These are phyloP conservation scores for Carex scoparia DNA, from an alignment of 176 grass and related monocot genomes.

Conservation along the genomic window DNA sequence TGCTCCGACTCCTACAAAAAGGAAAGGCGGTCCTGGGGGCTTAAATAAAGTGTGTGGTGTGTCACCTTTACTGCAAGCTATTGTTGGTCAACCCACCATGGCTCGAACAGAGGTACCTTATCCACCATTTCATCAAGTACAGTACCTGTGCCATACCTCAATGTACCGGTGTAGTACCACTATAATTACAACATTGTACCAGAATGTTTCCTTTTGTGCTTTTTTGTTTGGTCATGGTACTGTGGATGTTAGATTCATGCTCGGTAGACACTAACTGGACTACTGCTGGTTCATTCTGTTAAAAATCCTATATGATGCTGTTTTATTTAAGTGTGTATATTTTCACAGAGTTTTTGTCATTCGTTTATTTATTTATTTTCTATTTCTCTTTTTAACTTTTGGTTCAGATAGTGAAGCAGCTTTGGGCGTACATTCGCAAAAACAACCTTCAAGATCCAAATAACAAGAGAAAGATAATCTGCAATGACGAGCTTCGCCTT, in stretches of 20 bases:
- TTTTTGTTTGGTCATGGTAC: background rate
- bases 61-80: slow-evolving; percentile 84
- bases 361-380: background rate
- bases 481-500: slow-evolving; percentile 77
- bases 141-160: background rate
- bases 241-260: background rate
- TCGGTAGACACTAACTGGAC: no score
- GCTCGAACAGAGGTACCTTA: slow-evolving; percentile 81
- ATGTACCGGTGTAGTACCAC: slow-evolving; percentile 1
- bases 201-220: background rate
- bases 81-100: slow-evolving; percentile 98
- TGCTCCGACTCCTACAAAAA: slow-evolving; percentile 57
- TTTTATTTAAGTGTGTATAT: no score
- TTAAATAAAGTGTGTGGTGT: slow-evolving; percentile 95
- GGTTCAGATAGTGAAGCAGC: slow-evolving; percentile 80
- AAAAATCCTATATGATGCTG: no score
- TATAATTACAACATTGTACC: slow-evolving; percentile 18
- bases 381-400: background rate
- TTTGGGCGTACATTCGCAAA: slow-evolving; percentile 88
- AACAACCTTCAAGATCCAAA: slow-evolving; percentile 91
- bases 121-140: background rate
- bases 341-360: background rate
- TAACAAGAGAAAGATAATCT: slow-evolving; percentile 95
- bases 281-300: background rate
- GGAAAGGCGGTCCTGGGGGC: slow-evolving; percentile 86